Conservation (phyloP, 148 eudicot species). For the Agrostemma githago region DNA sequence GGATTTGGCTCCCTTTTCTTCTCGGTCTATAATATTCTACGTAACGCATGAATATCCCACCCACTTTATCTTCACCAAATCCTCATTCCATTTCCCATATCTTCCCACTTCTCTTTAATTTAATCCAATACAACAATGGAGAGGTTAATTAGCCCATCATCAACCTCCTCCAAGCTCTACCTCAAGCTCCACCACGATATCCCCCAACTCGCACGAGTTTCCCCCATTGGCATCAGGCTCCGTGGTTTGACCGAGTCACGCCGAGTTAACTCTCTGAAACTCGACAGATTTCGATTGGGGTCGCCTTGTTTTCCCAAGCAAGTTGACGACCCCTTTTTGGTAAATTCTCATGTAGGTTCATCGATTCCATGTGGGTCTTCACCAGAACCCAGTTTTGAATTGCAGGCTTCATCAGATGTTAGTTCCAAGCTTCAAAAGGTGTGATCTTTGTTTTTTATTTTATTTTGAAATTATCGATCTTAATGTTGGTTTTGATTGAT, state of each 20-base stretch:
- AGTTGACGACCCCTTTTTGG: not conserved
- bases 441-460: conserved; percentile 7
- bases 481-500: not conserved
- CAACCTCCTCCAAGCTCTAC: conserved; percentile 32
- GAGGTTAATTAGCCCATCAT: conserved; percentile 25
- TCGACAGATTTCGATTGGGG: not conserved
- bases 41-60: not conserved
- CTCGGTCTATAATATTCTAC: not conserved
- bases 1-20: not conserved
- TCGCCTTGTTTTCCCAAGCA: conserved; percentile 14
- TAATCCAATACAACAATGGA: conserved; percentile 1
- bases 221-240: conserved; percentile 27
- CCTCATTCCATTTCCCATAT: not conserved
- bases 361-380: conserved; percentile 19
- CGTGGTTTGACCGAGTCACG: conserved; percentile 10
- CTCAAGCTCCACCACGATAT: conserved; percentile 27
- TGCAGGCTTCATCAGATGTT: not conserved
- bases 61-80: not conserved
- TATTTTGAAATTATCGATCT: not conserved
- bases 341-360: not conserved
- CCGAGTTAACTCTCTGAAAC: conserved; percentile 26
- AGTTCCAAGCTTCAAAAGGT: conserved; percentile 18
- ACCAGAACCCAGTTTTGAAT: conserved; percentile 4
- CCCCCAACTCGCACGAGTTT: conserved; percentile 25
- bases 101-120: not conserved